Percentiles rank a stretch among this genome's conserved stretches.
Conservation (phyloP, 2,329 filamentous ascomycete genomes). For the Pseudogymnoascus sp. region DNA sequence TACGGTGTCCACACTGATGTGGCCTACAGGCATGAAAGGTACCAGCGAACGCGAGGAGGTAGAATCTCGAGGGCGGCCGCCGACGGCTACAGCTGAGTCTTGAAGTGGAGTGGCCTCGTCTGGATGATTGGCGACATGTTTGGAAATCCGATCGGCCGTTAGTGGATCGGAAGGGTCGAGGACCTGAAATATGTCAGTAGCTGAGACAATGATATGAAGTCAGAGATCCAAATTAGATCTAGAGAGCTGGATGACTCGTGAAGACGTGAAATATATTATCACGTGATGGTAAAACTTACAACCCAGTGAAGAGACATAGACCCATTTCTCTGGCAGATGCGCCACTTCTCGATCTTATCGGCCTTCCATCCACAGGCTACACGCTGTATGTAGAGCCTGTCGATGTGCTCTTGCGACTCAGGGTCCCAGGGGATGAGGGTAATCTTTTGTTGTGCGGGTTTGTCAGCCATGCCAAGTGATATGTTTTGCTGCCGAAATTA, state of each 20-base stretch:
- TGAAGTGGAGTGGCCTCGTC: constrained; percentile 15
- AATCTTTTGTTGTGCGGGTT: constrained; percentile 20
- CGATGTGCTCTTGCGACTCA: constrained; percentile 31
- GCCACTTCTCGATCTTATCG: constrained; percentile 29
- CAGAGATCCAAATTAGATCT: not conserved
- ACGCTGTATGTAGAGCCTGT: constrained; percentile 38
- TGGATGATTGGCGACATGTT: constrained; percentile 18
- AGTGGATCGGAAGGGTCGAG: constrained; percentile 16
- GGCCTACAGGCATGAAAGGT: constrained; percentile 23
- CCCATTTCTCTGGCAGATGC: constrained; percentile 14
- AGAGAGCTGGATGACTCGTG: not conserved
- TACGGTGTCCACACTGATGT: constrained; percentile 19
- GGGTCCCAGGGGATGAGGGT: constrained; percentile 40
- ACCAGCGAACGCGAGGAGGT: constrained; percentile 4
- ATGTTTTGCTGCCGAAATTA: not conserved
- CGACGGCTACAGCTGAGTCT: constrained; percentile 19
- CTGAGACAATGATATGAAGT: not conserved
- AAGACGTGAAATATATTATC: not conserved
- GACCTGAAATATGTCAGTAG: constrained; percentile 11
- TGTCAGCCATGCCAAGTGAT: not conserved
- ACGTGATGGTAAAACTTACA: constrained; percentile 14
- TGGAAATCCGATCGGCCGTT: constrained; percentile 14
- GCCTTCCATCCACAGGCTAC: constrained; percentile 40
- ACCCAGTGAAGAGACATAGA: constrained; percentile 22
- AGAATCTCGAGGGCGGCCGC: constrained; percentile 15